Base-by-base conservation (phyloP, 78 protist genomes). In the Dictyostelium intermedium region DNA sequence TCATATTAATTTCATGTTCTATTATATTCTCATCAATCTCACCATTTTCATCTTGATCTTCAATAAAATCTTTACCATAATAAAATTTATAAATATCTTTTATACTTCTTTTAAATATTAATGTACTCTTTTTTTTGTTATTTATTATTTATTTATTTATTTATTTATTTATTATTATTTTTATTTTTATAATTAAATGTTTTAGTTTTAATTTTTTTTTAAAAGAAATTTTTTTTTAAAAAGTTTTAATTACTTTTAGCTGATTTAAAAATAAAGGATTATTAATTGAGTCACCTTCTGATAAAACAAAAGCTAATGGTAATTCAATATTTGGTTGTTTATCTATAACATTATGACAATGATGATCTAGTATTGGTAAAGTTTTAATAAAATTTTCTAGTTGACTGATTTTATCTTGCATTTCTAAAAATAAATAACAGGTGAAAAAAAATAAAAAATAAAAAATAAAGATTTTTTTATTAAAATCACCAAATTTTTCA, bases 261-360 rank as follows among this genome's bases (percentile, higher is more conserved):
- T 89, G 94, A 20, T 89, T 47, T 80, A 45, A 34, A 80, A 89
- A 89, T 14, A 45, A 6, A 11, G 32, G 27, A 47, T 89, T 50
- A 69, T 45, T 30, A 5, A 43, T 39, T 69, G 74, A 32, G 14
- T 56, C 45, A n/a, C 78, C 82, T 25, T 89, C 87, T 18, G 66
- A 32, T 5, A 89, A 69, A 8, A 74, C 30, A 32, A 50, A 18
- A n/a, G 56, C 25, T 13, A 89, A 27, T 0, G 94, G 94, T 11
- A 80, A 23, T 70, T 39, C n/a, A 25, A 41, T 16, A 18, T 37
- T 18, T n/a, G 34, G 20, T 45, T 14, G 81, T 30, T 41, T 70
- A 80, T 81, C 87, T n/a, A 89, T 23, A 23, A 89, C 37, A 80
- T 89, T 89, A 69, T 89, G 94, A 50, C 94, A 89, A 60, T 89